Evolutionary conservation across 371 early-diverging fungal genomes (phyloP).

Genomic region (Mucor lusitanicus): DNA sequence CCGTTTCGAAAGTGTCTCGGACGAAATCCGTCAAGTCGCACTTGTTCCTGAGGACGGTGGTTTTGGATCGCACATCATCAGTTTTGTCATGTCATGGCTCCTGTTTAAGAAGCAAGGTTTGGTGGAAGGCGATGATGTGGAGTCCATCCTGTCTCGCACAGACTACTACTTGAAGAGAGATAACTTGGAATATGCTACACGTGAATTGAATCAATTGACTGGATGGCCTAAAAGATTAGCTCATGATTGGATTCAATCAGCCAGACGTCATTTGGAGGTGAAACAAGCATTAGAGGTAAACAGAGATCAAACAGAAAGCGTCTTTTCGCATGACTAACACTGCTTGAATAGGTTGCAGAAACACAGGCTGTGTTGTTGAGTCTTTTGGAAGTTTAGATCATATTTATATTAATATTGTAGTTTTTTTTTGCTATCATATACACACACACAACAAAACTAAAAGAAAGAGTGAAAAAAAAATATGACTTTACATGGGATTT

Average conservation of each 20-base stretch:
- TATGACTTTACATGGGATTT: background rate
- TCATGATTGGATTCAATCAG: constrained; percentile 81
- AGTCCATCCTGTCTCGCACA: constrained; percentile 78
- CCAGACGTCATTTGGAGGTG: constrained; percentile 79
- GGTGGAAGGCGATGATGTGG: constrained; percentile 83
- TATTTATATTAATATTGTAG: background rate
- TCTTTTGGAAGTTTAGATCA: constrained; percentile 45
- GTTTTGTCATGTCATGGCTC: constrained; percentile 66
- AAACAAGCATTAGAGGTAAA: constrained; percentile 83
- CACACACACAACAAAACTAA: background rate
- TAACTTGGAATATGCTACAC: constrained; percentile 80
- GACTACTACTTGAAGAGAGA: constrained; percentile 70
- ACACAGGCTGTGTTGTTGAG: constrained; percentile 65
- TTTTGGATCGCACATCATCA: constrained; percentile 75
- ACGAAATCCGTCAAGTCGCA: constrained; percentile 73
- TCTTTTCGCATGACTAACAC: too few relatives aligned
- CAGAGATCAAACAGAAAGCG: too few relatives aligned
- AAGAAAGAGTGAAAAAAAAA: too few relatives aligned
- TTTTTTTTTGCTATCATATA: background rate
- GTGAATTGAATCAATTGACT: constrained; percentile 87
- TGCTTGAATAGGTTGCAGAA: constrained; percentile 60
- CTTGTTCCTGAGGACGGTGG: constrained; percentile 85
- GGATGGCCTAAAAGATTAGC: constrained; percentile 90
- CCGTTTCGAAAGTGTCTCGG: constrained; percentile 67
- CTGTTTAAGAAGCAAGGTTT: constrained; percentile 84